These are phyloP conservation scores for Aspergillus ellipticus DNA, from an alignment of 495 filamentous ascomycete genomes.

Conservation along the genomic window DNA sequence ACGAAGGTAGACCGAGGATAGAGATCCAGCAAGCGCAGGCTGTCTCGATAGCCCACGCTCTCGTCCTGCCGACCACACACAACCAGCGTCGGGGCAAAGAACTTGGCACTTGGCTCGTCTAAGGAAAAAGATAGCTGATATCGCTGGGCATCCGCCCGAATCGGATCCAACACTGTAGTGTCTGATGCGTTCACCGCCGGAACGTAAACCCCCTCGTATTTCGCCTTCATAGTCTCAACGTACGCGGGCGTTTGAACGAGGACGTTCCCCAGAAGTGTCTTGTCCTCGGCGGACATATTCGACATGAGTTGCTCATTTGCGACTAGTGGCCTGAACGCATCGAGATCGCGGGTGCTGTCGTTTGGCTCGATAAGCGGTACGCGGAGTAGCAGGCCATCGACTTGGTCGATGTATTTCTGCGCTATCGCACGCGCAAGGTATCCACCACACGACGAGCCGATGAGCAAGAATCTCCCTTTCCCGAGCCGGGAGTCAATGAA, in stretches of 20 bases:
- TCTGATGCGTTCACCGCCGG: constrained; percentile 24
- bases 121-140: constrained; percentile 24
- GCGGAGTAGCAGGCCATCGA: constrained; percentile 27
- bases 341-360: constrained; percentile 24
- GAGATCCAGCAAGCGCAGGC: constrained; percentile 28
- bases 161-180: constrained; percentile 24
- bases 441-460: constrained; percentile 28
- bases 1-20: constrained; percentile 30
- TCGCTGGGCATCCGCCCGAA: constrained; percentile 24
- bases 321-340: constrained; percentile 25
- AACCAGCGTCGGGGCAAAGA: constrained; percentile 29
- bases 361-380: constrained; percentile 30
- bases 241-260: constrained; percentile 29
- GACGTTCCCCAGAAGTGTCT: constrained; percentile 23
- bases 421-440: constrained; percentile 30
- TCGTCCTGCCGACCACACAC: constrained; percentile 28
- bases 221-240: constrained; percentile 23
- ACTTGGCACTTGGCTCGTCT: constrained; percentile 18
- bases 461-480: constrained; percentile 21
- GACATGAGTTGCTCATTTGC: constrained; percentile 24
- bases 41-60: constrained; percentile 30
- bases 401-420: constrained; percentile 24
- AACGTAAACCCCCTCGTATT: constrained; percentile 16
- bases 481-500: constrained; percentile 30
- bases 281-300: constrained; percentile 21